Percentiles rank a stretch among this genome's conserved stretches.
Evolutionary conservation across 169 alveolate genomes (phyloP).

Genomic region (Toxoplasma gondii): DNA sequence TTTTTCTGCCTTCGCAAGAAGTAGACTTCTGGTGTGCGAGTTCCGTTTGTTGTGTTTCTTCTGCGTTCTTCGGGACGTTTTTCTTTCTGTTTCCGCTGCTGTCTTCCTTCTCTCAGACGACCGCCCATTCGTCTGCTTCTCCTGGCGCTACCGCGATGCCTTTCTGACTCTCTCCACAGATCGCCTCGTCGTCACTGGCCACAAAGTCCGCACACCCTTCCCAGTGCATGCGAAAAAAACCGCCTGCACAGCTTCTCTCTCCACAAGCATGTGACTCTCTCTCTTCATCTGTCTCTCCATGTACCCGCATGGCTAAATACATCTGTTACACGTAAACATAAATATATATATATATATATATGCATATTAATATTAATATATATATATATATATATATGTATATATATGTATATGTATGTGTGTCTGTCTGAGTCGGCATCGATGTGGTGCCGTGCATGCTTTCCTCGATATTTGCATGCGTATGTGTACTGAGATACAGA

Average conservation of each 20-base stretch:
- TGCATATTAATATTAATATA: not conserved
- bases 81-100: not conserved
- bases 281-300: not conserved
- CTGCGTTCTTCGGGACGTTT: not conserved
- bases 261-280: too few relatives aligned
- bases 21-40: too few relatives aligned
- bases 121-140: conserved; percentile 49
- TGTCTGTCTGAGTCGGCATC: too few relatives aligned
- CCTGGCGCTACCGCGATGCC: conserved; percentile 55
- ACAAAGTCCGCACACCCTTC: conserved; percentile 42
- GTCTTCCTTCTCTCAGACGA: conserved; percentile 33
- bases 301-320: too few relatives aligned
- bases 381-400: not conserved
- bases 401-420: not conserved
- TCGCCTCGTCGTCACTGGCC: conserved; percentile 47
- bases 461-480: too few relatives aligned
- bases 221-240: not conserved
- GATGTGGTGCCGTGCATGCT: too few relatives aligned
- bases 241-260: too few relatives aligned
- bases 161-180: conserved; percentile 38
- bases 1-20: too few relatives aligned
- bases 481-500: too few relatives aligned
- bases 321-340: not conserved
- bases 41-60: not conserved
- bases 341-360: not conserved